Percentiles rank a stretch among this genome's conserved stretches.
Conservation (phyloP, 2,329 filamentous ascomycete species). For the Cordyceps cateniannulata region DNA sequence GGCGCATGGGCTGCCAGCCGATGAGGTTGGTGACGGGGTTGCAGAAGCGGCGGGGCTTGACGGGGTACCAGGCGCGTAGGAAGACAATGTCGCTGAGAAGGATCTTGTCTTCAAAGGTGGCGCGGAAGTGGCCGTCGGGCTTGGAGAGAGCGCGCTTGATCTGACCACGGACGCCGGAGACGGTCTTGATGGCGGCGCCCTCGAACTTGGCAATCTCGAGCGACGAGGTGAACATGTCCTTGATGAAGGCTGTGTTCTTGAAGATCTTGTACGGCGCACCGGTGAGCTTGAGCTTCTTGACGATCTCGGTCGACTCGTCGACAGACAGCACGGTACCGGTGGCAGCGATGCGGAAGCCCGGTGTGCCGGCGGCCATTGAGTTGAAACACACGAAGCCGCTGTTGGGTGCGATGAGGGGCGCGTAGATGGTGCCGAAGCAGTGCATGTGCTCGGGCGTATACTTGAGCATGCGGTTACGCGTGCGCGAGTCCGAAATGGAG, state of each 20-base stretch:
- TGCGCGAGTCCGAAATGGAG: conserved; percentile 89
- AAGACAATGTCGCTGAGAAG: conserved; percentile 96
- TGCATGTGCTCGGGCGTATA: conserved; percentile 99
- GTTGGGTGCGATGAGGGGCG: conserved; percentile 89
- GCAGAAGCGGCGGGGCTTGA: conserved; percentile 93
- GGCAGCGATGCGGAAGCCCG: conserved; percentile 89
- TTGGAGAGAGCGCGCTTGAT: conserved; percentile 94
- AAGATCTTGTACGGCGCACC: conserved; percentile 95
- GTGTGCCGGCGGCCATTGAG: conserved; percentile 74
- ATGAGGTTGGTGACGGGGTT: conserved; percentile 92
- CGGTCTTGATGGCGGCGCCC: conserved; percentile 89
- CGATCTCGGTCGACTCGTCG: conserved; percentile 92
- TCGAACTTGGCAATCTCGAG: conserved; percentile 98
- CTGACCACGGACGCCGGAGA: conserved; percentile 90
- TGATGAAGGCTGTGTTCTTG: conserved; percentile 98
- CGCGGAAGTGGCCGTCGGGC: conserved; percentile 91
- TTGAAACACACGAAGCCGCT: conserved; percentile 94
- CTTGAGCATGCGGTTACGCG: conserved; percentile 94
- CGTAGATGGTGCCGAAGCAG: conserved; percentile 94
- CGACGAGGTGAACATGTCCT: conserved; percentile 91
- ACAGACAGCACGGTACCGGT: conserved; percentile 91
- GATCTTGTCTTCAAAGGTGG: conserved; percentile 98
- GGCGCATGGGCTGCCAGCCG: conserved; percentile 87
- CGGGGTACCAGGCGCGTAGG: conserved; percentile 91
- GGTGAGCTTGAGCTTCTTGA: conserved; percentile 98